These are phyloP conservation scores for Aquilaria malaccensis DNA, from an alignment of 345 rosid genomes.

Conservation along the genomic window DNA sequence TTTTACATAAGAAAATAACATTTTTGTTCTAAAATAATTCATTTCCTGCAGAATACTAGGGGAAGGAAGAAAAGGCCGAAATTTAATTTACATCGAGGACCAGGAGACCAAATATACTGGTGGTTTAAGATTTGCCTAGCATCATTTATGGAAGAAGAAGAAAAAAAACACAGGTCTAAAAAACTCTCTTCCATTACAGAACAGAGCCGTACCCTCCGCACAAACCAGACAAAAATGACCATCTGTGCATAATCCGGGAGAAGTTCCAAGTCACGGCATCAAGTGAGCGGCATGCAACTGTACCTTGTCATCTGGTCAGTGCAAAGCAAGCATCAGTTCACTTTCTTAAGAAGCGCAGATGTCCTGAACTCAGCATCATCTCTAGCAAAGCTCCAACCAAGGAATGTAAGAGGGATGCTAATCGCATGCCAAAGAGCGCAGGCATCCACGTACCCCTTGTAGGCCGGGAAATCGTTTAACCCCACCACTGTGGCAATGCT, in stretches of 20 bases:
- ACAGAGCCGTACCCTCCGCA: neutral
- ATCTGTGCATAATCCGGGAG: neutral
- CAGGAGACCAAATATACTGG: too few species aligned
- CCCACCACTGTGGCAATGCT: slow-evolving; percentile 50
- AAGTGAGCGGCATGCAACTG: too few species aligned
- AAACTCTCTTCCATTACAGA: slow-evolving; percentile 9
- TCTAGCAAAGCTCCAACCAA: slow-evolving; percentile 78
- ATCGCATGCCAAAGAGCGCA: slow-evolving; percentile 63
- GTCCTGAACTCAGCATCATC: slow-evolving; percentile 71
- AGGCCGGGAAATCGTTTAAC: slow-evolving; percentile 61
- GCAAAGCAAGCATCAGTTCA: slow-evolving; percentile 27
- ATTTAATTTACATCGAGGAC: too few species aligned
- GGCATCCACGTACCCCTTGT: slow-evolving; percentile 57
- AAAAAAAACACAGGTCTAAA: neutral
- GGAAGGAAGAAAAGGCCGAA: too few species aligned
- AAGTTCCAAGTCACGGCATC: too few species aligned
- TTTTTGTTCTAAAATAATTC: too few species aligned
- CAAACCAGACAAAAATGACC: neutral
- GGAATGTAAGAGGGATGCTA: slow-evolving; percentile 51
- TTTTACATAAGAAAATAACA: too few species aligned
- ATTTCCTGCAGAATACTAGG: too few species aligned
- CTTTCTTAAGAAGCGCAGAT: slow-evolving; percentile 43
- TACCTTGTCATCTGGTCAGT: neutral
- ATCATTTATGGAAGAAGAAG: neutral
- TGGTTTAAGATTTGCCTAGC: too few species aligned